phyloP scores from a whole-genome alignment of 1,139 yeast genomes.

The Scheffersomyces titani region DNA sequence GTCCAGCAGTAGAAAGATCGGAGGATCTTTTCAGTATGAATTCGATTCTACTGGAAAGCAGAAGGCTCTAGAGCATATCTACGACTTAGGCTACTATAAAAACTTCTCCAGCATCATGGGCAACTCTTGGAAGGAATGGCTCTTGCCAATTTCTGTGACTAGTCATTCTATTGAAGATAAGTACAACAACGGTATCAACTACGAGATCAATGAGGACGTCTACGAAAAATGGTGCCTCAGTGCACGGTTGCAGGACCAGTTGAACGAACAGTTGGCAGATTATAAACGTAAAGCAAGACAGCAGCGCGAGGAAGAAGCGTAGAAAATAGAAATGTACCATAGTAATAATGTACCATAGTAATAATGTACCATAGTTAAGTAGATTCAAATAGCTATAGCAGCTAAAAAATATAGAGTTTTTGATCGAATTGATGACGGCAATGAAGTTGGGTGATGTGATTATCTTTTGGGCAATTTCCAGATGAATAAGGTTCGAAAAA shows the following conservation, averaged over 20 bases:
- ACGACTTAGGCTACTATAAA: constrained; percentile 61
- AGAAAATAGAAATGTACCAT: not conserved
- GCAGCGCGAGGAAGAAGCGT: not conserved
- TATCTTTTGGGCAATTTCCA: no score
- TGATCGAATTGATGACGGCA: no score
- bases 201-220: constrained; percentile 44
- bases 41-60: constrained; percentile 32
- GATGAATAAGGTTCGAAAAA: no score
- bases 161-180: constrained; percentile 23
- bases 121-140: constrained; percentile 59
- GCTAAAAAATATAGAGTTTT: no score
- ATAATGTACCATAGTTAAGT: not conserved
- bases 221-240: constrained; percentile 44
- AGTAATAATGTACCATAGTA: not conserved
- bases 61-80: constrained; percentile 59
- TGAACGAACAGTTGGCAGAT: constrained; percentile 43
- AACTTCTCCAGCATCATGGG: constrained; percentile 85
- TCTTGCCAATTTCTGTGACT: constrained; percentile 57
- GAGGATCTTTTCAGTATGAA: constrained; percentile 29
- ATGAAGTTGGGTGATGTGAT: no score
- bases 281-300: constrained; percentile 6
- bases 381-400: no score
- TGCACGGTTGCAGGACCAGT: constrained; percentile 46
- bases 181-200: constrained; percentile 53
- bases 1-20: constrained; percentile 29